These are phyloP conservation scores for Ophiocordyceps robertsii DNA, from an alignment of 2,329 filamentous ascomycete genomes.

Conservation along the genomic window DNA sequence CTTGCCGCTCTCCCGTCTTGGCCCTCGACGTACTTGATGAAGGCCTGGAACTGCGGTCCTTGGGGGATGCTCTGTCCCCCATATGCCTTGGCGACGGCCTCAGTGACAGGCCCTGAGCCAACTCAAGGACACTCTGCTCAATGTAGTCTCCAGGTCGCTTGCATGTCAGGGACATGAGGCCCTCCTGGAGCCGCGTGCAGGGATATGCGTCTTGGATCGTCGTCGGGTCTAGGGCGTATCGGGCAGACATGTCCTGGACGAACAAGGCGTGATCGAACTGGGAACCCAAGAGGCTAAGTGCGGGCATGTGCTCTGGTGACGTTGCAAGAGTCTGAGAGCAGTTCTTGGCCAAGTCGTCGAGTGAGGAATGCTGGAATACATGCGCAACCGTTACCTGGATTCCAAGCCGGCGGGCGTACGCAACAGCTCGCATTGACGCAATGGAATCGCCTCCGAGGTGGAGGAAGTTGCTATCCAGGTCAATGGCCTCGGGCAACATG, in stretches of 20 bases:
- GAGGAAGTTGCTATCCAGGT: conserved; percentile 4
- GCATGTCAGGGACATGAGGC: conserved; percentile 6
- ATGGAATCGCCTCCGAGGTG: conserved; percentile 25
- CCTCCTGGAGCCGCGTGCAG: conserved; percentile 9
- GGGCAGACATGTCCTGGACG: conserved; percentile 2
- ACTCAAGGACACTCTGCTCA: conserved; percentile 3
- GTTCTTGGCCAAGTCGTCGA: too few relatives aligned
- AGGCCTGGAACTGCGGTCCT: too few relatives aligned
- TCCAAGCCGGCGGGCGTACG: conserved; percentile 14
- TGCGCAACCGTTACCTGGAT: conserved; percentile 2
- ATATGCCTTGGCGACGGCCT: too few relatives aligned
- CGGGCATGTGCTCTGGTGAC: too few relatives aligned
- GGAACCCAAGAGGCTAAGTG: too few relatives aligned
- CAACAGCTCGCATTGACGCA: conserved; percentile 21
- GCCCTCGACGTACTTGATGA: too few relatives aligned
- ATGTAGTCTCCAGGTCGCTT: conserved; percentile 6
- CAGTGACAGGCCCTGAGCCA: conserved; percentile 1
- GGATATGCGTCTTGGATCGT: conserved; percentile 8
- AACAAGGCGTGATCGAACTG: background rate
- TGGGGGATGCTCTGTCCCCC: too few relatives aligned
- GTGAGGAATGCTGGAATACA: too few relatives aligned
- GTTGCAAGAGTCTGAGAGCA: background rate
- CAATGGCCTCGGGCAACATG: background rate
- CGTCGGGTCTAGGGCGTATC: background rate
- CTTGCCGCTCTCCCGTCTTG: too few relatives aligned